Percentiles rank a stretch among this genome's conserved stretches.
These are phyloP conservation scores for Gymnopilus dilepis DNA, from an alignment of 768 basidiomycete genomes.

Conservation along the genomic window DNA sequence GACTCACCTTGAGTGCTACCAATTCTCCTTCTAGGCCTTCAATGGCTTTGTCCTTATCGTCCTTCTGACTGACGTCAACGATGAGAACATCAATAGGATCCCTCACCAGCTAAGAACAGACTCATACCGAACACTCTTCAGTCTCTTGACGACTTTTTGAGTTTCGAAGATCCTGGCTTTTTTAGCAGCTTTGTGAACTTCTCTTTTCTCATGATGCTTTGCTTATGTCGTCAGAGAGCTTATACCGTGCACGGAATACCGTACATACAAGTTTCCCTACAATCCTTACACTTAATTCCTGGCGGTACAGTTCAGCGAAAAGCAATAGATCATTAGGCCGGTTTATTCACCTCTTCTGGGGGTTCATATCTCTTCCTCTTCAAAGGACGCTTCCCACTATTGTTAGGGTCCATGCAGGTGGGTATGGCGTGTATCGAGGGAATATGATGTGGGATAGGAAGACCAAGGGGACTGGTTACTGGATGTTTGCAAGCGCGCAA, in stretches of 20 bases:
- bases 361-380: conserved; percentile 52
- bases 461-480: no score
- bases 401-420: conserved; percentile 23
- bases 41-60: conserved; percentile 43
- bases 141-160: conserved; percentile 81
- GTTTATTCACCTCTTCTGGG: conserved; percentile 36
- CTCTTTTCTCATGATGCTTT: conserved; percentile 78
- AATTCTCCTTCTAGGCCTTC: conserved; percentile 64
- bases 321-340: no score
- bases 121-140: conserved; percentile 68
- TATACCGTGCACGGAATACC: background rate
- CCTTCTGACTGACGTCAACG: conserved; percentile 48
- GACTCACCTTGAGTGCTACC: conserved; percentile 63
- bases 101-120: background rate
- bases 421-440: background rate
- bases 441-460: background rate
- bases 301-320: background rate
- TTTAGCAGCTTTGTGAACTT: conserved; percentile 77
- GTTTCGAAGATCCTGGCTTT: conserved; percentile 83
- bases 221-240: conserved; percentile 10
- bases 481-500: background rate
- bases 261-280: conserved; percentile 58
- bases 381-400: conserved; percentile 29
- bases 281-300: conserved; percentile 49
- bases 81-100: conserved; percentile 4